phyloP scores from a whole-genome alignment of 306 rosid genomes.

The Morella rubra region DNA sequence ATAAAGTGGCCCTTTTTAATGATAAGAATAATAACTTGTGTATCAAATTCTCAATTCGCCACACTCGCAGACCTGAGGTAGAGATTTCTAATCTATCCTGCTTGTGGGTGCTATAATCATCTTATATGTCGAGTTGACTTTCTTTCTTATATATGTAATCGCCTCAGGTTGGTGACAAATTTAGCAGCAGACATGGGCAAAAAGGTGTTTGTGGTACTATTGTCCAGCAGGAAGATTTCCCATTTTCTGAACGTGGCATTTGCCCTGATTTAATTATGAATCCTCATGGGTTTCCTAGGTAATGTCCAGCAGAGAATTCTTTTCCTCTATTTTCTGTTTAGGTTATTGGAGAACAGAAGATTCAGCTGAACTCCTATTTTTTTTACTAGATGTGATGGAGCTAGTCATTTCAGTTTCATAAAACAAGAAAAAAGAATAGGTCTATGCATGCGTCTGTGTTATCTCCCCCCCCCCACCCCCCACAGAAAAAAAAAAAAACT shows the following conservation, averaged over 20 bases:
- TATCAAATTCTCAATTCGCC: conserved; percentile 70
- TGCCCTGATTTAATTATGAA: conserved; percentile 98
- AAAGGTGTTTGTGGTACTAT: conserved; percentile 98
- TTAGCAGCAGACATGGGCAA: conserved; percentile 99
- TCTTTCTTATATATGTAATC: conserved; percentile 22
- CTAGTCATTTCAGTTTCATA: background rate
- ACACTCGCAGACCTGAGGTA: conserved; percentile 98
- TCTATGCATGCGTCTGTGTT: too few species aligned
- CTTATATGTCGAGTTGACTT: conserved; percentile 20
- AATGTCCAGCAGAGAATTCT: conserved; percentile 1
- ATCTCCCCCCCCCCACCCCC: too few species aligned
- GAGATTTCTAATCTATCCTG: conserved; percentile 20
- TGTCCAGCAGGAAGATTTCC: conserved; percentile 94
- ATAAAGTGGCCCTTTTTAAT: conserved; percentile 75
- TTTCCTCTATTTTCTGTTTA: background rate
- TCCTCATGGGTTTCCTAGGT: conserved; percentile 99
- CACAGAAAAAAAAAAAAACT: too few species aligned
- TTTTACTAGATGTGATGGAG: background rate
- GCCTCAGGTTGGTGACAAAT: conserved; percentile 86
- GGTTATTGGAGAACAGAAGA: background rate
- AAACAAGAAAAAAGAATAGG: background rate
- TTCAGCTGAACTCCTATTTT: background rate
- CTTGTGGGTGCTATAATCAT: conserved; percentile 11
- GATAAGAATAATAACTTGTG: conserved; percentile 69
- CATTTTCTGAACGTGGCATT: conserved; percentile 94